A percentile compares a stretch with the other conserved stretches of the same genome.
phyloP scores from a whole-genome alignment of 2,329 filamentous ascomycete species.

The Ceratocystiopsis brevicomis region DNA sequence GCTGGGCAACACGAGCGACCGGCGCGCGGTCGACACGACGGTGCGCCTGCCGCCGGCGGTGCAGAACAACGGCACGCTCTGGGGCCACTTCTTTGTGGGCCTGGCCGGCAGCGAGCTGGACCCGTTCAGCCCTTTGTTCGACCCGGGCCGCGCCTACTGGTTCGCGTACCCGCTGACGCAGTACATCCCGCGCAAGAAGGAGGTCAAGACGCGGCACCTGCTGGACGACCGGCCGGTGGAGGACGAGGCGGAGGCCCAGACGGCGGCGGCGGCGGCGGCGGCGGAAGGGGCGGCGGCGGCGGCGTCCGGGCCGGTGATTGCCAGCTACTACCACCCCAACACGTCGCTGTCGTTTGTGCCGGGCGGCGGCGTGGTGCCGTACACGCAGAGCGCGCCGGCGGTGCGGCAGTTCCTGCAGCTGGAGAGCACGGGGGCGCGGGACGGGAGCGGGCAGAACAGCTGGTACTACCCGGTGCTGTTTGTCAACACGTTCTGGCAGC shows the following conservation, averaged over 20 bases:
- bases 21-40: slow-evolving; percentile 54
- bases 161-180: slow-evolving; percentile 75
- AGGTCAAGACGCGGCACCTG: slow-evolving; percentile 70
- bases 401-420: slow-evolving; percentile 60
- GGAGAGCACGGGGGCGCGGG: slow-evolving; percentile 63
- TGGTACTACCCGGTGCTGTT: slow-evolving; percentile 90
- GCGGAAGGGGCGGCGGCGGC: not conserved
- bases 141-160: slow-evolving; percentile 58
- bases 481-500: slow-evolving; percentile 93
- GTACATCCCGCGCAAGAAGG: slow-evolving; percentile 81
- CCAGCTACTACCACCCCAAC: slow-evolving; percentile 88
- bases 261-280: slow-evolving; percentile 25
- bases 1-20: slow-evolving; percentile 62
- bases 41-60: slow-evolving; percentile 63
- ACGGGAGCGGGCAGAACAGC: slow-evolving; percentile 66
- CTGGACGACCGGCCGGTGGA: slow-evolving; percentile 40
- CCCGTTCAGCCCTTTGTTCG: slow-evolving; percentile 52
- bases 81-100: slow-evolving; percentile 82
- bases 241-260: slow-evolving; percentile 27
- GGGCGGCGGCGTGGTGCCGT: slow-evolving; percentile 52
- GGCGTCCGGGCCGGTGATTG: slow-evolving; percentile 42
- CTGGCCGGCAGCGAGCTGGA: slow-evolving; percentile 60
- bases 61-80: slow-evolving; percentile 83
- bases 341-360: slow-evolving; percentile 77
- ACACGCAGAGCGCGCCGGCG: slow-evolving; percentile 49